Base-by-base conservation (phyloP, 1,284 basidiomycete species). In the Pholiota adiposa region DNA sequence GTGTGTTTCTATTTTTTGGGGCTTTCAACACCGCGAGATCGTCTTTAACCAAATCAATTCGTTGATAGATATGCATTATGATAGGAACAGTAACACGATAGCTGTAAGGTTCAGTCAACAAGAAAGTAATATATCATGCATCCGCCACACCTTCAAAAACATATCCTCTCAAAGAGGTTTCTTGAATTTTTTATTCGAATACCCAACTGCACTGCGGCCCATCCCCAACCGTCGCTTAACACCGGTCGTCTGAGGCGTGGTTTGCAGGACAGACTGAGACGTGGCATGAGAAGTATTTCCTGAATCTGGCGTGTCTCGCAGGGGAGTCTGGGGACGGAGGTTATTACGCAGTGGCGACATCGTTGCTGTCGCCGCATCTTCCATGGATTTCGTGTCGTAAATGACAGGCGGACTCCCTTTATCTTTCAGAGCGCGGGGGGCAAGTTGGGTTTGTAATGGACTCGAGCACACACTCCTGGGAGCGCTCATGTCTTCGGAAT, bases 101-200 rank as follows among this genome's bases (percentile, higher is more conserved):
- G 11, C 29, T 31, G 11, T 31, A 31, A 31, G 29, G 29, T 31
- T 31, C 11, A 31, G 29, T 31, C 29, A 31, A 11, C 29, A 4
- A 27, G 31, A 38, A 21, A 25, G 16, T 25, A 40, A 3, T n/a
- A 38, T 5, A 5, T 40, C 33, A 18, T 25, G 19, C 18, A 38
- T 8, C 29, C 23, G n/a, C 16, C 23, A 9, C 19, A 54, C 52
- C n/a, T 44, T 18, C 41, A 19, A 23, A 41, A 36, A 46, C 34
- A 48, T 61, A 56, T 5, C 6, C 40, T 51, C 38, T 66, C 36
- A 72, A 27, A 67, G 67, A 31, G 82, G 83, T 18, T 75, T 69
- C 70, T 86, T 88, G 77, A 87, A 87, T 71, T 84, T 88, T 73
- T 88, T 89, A 72, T 88, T 89, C 19, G 81, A 66, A 69, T 88